These are phyloP conservation scores for Fraxinus floribunda DNA, from an alignment of 305 asterid genomes.

Conservation along the genomic window DNA sequence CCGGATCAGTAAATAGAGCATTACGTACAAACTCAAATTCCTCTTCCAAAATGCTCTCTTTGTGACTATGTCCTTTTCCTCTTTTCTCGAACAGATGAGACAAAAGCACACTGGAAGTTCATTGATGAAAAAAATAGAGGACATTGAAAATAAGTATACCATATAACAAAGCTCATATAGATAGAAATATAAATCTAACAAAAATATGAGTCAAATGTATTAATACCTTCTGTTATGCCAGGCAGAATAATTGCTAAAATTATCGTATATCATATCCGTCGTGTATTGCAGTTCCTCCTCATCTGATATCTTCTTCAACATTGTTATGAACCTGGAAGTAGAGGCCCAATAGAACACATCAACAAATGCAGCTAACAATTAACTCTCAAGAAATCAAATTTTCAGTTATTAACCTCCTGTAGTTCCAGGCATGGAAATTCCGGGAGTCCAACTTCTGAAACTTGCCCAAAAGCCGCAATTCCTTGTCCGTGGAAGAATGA, in stretches of 20 bases:
- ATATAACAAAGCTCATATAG: not conserved
- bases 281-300: conserved; percentile 78
- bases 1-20: conserved; percentile 93
- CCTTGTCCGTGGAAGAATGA: conserved; percentile 71
- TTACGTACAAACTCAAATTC: conserved; percentile 80
- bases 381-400: conserved; percentile 14
- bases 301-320: conserved; percentile 63
- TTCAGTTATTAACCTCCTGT: conserved; percentile 65
- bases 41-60: conserved; percentile 59
- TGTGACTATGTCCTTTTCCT: conserved; percentile 49
- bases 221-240: conserved; percentile 94
- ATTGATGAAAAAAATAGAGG: conserved; percentile 19
- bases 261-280: conserved; percentile 70
- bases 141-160: not conserved
- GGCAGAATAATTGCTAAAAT: conserved; percentile 97
- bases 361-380: conserved; percentile 19
- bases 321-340: conserved; percentile 64
- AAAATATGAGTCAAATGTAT: conserved; percentile 13
- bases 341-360: conserved; percentile 11
- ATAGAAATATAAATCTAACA: not conserved
- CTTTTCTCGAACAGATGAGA: conserved; percentile 55
- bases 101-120: conserved; percentile 61
- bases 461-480: conserved; percentile 60
- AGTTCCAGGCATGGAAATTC: conserved; percentile 94
- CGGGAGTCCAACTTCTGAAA: conserved; percentile 81